Base-by-base conservation (phyloP, 2,329 filamentous ascomycete genomes). In the Trichoderma sp. region DNA sequence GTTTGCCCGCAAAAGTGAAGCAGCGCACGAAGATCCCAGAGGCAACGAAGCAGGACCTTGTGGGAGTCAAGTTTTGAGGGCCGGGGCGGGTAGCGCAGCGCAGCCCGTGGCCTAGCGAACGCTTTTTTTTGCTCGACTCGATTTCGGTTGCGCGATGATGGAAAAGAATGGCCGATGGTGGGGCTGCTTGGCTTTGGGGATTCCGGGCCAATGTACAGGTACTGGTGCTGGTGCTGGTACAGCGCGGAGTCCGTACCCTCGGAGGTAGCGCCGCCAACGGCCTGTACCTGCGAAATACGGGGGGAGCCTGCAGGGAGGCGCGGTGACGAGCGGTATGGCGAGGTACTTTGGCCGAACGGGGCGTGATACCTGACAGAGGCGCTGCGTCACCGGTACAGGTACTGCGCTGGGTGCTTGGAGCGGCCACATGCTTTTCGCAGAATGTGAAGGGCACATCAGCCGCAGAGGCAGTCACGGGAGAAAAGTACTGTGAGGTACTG, bases 11-110 rank as follows among this genome's bases (percentile, higher is more conserved):
- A 50, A 20, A 59, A 23, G 12, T 30, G 47, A 68, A n/a, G 70
- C 63, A 53, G n/a, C 20, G 23, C 62, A 68, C 30, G 55, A 50
- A 20, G 39, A 66, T 63, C 47, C 59, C 47, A 57, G 9, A 64
- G 32, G 34, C 43, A 61, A n/a, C 39, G 15, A 23, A 36, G 39
- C 28, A 57, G 68, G 58, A 63, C 50, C 43, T 64, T 70, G 68
- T 43, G 68, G 68, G 68, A 70, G 68, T 30, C 32, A 64, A 70
- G 68, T 70, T 70, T 64, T 62, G 68, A 64, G 47, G 68, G 59
- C 68, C 68, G 26, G 68, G 65, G 58, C 59, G 68, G 68, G 59
- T 61, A 69, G 66, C 66, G 47, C 36, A 70, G 68, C 68, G 68
- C 58, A 57, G 68, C 68, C 68, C 43, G 68, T 63, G 58, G 68